Base-by-base conservation (phyloP, 2,329 filamentous ascomycete species). In the Pseudogymnoascus sp. region DNA sequence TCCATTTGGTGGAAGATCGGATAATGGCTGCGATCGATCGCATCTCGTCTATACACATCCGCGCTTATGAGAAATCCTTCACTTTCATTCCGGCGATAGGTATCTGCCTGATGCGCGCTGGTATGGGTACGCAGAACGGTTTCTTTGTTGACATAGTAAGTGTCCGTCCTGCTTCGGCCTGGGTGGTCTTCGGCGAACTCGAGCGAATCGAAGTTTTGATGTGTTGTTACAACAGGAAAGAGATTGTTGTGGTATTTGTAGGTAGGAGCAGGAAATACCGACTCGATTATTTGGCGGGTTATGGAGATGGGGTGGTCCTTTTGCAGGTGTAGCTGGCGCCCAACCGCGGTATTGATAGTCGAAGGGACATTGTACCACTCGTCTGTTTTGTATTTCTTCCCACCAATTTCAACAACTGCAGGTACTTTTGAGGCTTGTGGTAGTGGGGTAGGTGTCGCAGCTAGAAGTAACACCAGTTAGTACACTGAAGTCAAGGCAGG, bases 1-100 rank as follows among this genome's bases (percentile, higher is more conserved):
- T 99, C 95, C 93, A 97, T 97, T 78, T 99, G 95, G 77, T 99
- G 95, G 76, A 99, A 99, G 64, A 96, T 86, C 0, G 95, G 95
- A 76, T 97, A 97, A 77, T 99, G 95, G 69, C 88, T 95, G 63
- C 90, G 86, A 76, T 99, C 95, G 71, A 99, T 89, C 63, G 93
- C 93, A 83, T 99, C 95, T 67, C 95, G 84, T 46, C 95, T 86
- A 76, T 97, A 99, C 17, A 99, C 95, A 74, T 99, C 95, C 23
- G 93, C 95, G 64, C 89, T 89, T 73, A 99, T 90, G 35, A 96
- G 88, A 74, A 92, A 99, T 2, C 93, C 95, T 38, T 87, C 83
- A 69, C 83, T 89, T 62, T 83, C 77, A 76, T 92, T 86, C 64
- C 83, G 80, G 68, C 87, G 81, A 81, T 97, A 91, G 65, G 89